Base-by-base conservation (phyloP, 495 filamentous ascomycete genomes). In the Tuber calosporum region DNA sequence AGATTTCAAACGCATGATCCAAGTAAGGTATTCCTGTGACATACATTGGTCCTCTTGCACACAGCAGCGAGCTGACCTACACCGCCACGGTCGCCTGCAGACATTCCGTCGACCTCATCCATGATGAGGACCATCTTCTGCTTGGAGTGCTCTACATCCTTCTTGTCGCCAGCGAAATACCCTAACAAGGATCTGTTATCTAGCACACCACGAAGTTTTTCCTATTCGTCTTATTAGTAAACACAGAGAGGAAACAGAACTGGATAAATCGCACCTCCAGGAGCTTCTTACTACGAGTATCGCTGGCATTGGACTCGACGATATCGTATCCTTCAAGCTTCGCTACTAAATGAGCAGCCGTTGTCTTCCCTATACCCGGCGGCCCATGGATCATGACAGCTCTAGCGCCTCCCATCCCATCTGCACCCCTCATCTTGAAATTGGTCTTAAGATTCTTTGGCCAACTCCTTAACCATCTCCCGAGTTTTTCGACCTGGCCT, bases 41-140 rank as follows among this genome's bases (percentile, higher is more conserved):
- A 42, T 76, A 82, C 80, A 66, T 76, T 90, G 0, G 93, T 93
- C 85, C 96, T 97, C 84, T 91, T 97, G 84, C 94, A 97, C 66
- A 97, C 88, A 68, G 93, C 90, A 68, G 95, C 94, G 48, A 99
- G 86, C 42, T 96, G 94, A 34, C 94, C 95, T 58, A 99, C 96
- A 81, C 95, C 95, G 76, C 95, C 95, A 66, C 95, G 89, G 82
- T 99, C 95, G 78, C 95, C 95, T 62, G 93, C 93, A 67, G 94
- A 97, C 95, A 99, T 99, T 43, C 95, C 95, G 80, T 99, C 95
- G 8, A 99, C 95, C 83, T 99, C 95, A 79, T 99, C 95, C 96
- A 99, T 97, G 84, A 99, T 91, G 19, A 99, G 85, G 13, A 97
- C 92, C 38, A 97, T 87, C 74, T 96, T 97, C 84, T 94, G 94